phyloP scores from a whole-genome alignment of 2,329 filamentous ascomycete genomes.

The Sporothrix protearum region DNA sequence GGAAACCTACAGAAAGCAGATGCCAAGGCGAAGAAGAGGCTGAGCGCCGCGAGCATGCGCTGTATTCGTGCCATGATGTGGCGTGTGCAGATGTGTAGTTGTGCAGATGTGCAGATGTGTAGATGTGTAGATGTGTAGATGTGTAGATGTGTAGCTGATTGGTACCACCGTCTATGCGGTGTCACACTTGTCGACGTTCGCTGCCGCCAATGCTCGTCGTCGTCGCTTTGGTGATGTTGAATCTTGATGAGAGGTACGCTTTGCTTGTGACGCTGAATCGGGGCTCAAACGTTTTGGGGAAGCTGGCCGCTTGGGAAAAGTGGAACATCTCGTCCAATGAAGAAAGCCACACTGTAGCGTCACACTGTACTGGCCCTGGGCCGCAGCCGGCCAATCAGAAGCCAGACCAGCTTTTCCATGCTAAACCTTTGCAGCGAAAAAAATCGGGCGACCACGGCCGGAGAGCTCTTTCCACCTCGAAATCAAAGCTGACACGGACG shows the following conservation, averaged over 20 bases:
- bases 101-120: too few species aligned
- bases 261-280: background rate
- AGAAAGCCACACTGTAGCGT: conserved; percentile 24
- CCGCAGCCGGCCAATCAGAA: conserved; percentile 8
- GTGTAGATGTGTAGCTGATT: too few species aligned
- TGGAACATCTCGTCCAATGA: background rate
- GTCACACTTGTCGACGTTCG: background rate
- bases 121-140: background rate
- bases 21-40: conserved; percentile 34
- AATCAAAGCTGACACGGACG: background rate
- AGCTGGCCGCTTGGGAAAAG: background rate
- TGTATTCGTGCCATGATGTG: conserved; percentile 41
- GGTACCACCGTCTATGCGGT: too few species aligned
- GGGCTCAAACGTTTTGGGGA: background rate
- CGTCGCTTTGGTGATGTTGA: background rate
- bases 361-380: background rate
- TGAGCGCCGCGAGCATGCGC: conserved; percentile 39
- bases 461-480: background rate
- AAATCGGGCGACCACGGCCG: background rate
- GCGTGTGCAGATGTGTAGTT: background rate
- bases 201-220: background rate
- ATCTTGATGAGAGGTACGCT: background rate
- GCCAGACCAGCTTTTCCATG: background rate
- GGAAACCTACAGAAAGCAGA: conserved; percentile 43
- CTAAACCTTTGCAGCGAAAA: conserved; percentile 8